A percentile compares a stretch with the other conserved stretches of the same genome.
These are phyloP conservation scores for Psilocybe tampanensis DNA, from an alignment of 768 basidiomycete genomes.

Conservation along the genomic window DNA sequence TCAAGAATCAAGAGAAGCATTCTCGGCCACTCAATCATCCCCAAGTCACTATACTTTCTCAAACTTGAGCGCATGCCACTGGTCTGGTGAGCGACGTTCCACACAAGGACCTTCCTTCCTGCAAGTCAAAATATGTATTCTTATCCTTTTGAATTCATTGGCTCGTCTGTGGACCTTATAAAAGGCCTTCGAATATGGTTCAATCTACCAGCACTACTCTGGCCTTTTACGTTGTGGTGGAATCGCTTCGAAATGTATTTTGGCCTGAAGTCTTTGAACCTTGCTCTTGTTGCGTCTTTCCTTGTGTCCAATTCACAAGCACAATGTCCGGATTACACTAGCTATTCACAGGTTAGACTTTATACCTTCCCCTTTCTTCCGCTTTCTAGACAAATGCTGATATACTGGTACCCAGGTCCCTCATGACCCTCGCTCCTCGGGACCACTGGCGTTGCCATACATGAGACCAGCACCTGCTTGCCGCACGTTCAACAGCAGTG, in stretches of 20 bases:
- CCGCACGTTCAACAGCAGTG: conserved; percentile 74
- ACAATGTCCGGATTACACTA: conserved; percentile 65
- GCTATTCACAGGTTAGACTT: conserved; percentile 51
- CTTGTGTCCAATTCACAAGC: conserved; percentile 30
- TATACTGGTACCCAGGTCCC: conserved; percentile 36
- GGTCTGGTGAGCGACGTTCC: conserved; percentile 18
- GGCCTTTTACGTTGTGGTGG: conserved; percentile 9
- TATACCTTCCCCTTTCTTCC: not conserved
- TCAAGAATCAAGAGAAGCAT: conserved; percentile 6
- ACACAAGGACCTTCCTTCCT: conserved; percentile 7
- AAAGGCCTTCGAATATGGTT: conserved; percentile 15
- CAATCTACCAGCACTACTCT: not conserved
- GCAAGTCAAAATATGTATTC: conserved; percentile 6
- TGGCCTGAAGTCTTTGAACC: conserved; percentile 6
- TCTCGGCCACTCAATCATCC: not conserved
- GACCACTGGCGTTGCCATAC: conserved; percentile 64
- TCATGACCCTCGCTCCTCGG: conserved; percentile 61
- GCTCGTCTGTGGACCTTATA: conserved; percentile 13
- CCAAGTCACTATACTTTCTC: conserved; percentile 1
- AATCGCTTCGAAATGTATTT: conserved; percentile 16
- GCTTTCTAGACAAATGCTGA: not conserved
- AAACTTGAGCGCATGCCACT: conserved; percentile 16
- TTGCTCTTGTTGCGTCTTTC: conserved; percentile 23
- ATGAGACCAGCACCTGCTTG: conserved; percentile 74
- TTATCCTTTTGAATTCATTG: conserved; percentile 9